Evolutionary conservation across 2,329 filamentous ascomycete species (phyloP), one percentile per base, ranked within the genome.

Genomic region (Colletotrichum costaricense): DNA sequence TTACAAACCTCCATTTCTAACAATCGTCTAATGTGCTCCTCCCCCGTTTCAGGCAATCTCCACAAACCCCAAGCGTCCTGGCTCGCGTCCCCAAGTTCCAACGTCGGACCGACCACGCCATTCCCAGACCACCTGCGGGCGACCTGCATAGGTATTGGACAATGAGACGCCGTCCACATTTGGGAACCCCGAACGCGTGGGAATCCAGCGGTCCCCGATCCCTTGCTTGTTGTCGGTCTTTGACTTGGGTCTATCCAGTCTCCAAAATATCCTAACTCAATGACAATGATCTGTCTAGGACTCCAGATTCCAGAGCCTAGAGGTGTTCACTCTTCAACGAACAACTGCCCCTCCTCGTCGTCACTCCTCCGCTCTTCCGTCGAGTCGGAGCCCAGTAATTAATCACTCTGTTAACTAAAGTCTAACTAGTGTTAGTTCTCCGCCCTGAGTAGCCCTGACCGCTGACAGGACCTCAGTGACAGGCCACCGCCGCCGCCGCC

Each of bases 41-140:
- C 49, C 67, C 30, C 69, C 26, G 57, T 72, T 68, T 57, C 69
- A 68, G 63, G 30, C 42, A 33, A 35, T 59, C 16, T 24, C 57
- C 69, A 67, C 56, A 49, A 49, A 33, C 55, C 30, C 49, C 35
- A 71, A 64, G 54, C 56, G 33, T 57, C 60, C 57, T 24, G 49
- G 26, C 28, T 24, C 33, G 24, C 63, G 16, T 56, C 33, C 63
- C n/a, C 35, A 30, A 52, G 26, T 58, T 58, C 49, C 52, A 33
- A 30, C 54, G 54, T 28, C 54, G 54, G 33, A 46, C 35, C 49
- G 56, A 57, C 66, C 58, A 63, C 58, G 66, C 67, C 58, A 64
- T 57, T 54, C 38, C 59, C 33, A 57, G 58, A 46, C 46, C 28
- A 35, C 62, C 28, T 54, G 46, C 28, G 19, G 16, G 46, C 19